Base-by-base conservation (phyloP, 768 basidiomycete genomes). In the Termitomyces sp. region DNA sequence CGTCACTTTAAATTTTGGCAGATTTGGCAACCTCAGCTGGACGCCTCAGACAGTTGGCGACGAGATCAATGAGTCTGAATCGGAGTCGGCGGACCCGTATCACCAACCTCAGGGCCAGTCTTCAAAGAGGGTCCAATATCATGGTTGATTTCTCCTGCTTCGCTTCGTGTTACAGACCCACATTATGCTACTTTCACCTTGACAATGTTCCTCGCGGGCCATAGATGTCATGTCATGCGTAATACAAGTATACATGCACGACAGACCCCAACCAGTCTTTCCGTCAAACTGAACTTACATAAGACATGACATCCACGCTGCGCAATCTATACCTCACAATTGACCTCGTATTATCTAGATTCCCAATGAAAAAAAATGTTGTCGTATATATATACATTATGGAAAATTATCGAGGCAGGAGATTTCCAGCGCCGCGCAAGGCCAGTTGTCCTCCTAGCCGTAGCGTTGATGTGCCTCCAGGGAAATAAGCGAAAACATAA, bases 401-500 rank as follows among this genome's bases (percentile, higher is more conserved):
- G 33, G 5, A 36, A 20, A 4, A 34, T 54, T 60, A 96, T 67
- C 93, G 76, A 11, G 95, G 94, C 33, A 97, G 76, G 7, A 96
- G 77, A 63, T 80, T 91, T 36, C 90, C 84, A 46, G 93, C 93
- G 7, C 95, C 89, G 39, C 94, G 86, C 22, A 97, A 74, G 1
- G 91, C 89, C 64, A 94, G 78, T 56, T 87, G 86, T 36, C 86
- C 85, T 6, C 93, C 93, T 66, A 94, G 81, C 22, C 88, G 84
- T 22, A 94, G 77, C 1, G 93, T 93, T 65, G 88, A 86, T 31
- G 80, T 81, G 31, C 89, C 96, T 11, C 92, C 95, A 20, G 97
- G 97, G 74, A 99, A 98, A 75, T 98, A 98, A 0, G 95, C 95
- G 18, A 94, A 79, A 7, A 98, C 81, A 69, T 99, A 99, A 15